Evolutionary conservation across 1,284 basidiomycete genomes (phyloP).

Genomic region (Ceratobasidium papillatum): DNA sequence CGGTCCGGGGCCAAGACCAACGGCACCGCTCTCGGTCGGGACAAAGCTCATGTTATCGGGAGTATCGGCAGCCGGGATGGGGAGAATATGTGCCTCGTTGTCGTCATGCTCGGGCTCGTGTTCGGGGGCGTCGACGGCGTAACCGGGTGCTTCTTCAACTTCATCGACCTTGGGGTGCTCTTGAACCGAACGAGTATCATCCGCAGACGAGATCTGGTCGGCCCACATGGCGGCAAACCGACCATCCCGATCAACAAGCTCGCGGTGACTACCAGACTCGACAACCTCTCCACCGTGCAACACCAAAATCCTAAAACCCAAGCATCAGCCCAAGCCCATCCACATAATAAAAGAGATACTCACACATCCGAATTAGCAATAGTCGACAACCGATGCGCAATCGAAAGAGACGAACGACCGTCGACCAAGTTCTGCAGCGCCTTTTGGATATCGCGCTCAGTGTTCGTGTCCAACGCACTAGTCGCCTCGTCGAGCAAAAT

Average conservation of each 20-base stretch:
- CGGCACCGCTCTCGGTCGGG: background rate
- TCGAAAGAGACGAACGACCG: conserved; percentile 77
- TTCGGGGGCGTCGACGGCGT: conserved; percentile 27
- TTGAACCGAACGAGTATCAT: conserved; percentile 46
- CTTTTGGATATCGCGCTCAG: conserved; percentile 85
- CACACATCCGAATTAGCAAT: conserved; percentile 79
- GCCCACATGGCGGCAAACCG: conserved; percentile 85
- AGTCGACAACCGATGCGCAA: conserved; percentile 82
- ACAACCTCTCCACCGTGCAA: conserved; percentile 82
- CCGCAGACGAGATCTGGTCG: conserved; percentile 71
- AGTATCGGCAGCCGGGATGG: conserved; percentile 22
- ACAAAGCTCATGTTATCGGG: conserved; percentile 5
- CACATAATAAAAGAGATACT: conserved; percentile 46
- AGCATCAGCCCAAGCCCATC: conserved; percentile 35
- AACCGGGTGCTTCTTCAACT: conserved; percentile 52
- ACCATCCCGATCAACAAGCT: conserved; percentile 72
- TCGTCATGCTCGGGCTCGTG: background rate
- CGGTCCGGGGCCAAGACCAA: conserved; percentile 7
- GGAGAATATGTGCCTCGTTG: conserved; percentile 19
- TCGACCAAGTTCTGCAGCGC: conserved; percentile 74
- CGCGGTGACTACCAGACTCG: conserved; percentile 79
- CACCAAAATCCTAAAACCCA: conserved; percentile 71
- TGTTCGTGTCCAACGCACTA: conserved; percentile 77
- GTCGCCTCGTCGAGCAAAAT: conserved; percentile 86
- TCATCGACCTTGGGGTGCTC: conserved; percentile 55